A percentile compares a stretch with the other conserved stretches of the same genome.
These are phyloP conservation scores for Rutidosis leptorrhynchoides DNA, from an alignment of 129 eudicot genomes.

Conservation along the genomic window DNA sequence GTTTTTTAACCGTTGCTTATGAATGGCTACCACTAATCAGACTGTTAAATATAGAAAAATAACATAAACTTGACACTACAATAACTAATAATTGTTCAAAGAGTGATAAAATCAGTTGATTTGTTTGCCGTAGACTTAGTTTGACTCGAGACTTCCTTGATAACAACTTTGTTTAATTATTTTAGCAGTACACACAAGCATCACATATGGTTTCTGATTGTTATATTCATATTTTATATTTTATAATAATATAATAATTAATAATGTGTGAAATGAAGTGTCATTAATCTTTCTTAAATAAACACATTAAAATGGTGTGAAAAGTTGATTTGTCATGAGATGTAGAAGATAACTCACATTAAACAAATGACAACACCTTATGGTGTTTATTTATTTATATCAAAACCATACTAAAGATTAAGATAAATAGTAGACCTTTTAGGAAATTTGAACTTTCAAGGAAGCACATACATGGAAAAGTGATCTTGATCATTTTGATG, in stretches of 20 bases:
- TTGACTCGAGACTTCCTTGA: not conserved
- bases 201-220: not conserved
- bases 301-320: not conserved
- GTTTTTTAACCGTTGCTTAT: not conserved
- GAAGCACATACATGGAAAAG: not conserved
- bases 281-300: not conserved
- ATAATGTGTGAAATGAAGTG: not conserved
- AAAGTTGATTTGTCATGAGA: slow-evolving; percentile 13
- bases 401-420: slow-evolving; percentile 12
- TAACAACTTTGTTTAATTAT: not conserved
- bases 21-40: not conserved
- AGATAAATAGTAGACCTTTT: slow-evolving; percentile 15
- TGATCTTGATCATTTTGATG: not conserved
- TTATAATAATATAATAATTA: too few species aligned
- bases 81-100: not conserved
- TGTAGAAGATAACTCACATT: slow-evolving; percentile 3
- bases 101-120: not conserved
- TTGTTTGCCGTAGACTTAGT: not conserved
- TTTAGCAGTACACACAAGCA: too few species aligned
- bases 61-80: not conserved
- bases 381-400: slow-evolving; percentile 8
- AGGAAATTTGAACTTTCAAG: slow-evolving; percentile 5
- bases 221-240: not conserved
- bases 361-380: slow-evolving; percentile 6
- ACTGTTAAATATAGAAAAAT: not conserved